Percentiles rank a stretch among this genome's conserved stretches.
phyloP scores from a whole-genome alignment of 768 basidiomycete genomes.

The Pisolithus tinctorius region DNA sequence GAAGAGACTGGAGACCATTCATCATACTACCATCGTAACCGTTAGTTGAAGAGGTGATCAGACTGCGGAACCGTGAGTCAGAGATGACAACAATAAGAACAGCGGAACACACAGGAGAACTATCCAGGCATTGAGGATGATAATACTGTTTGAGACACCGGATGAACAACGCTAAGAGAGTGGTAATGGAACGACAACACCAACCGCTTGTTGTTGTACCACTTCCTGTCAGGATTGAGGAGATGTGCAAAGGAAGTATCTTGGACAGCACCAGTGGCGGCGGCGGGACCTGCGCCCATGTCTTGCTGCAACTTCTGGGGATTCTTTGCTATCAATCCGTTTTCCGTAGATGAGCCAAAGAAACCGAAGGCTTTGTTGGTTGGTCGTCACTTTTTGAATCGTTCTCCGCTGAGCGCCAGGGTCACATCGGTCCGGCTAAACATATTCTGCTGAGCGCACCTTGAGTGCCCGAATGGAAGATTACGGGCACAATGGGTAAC shows the following conservation, averaged over 20 bases:
- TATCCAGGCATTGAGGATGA: conserved; percentile 64
- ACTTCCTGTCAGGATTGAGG: conserved; percentile 58
- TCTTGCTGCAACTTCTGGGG: neutral
- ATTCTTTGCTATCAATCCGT: no score
- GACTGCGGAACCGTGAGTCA: conserved; percentile 28
- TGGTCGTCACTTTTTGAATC: no score
- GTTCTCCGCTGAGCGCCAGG: no score
- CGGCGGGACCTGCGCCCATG: conserved; percentile 50
- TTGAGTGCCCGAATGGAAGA: no score
- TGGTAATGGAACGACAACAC: conserved; percentile 4
- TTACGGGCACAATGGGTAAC: no score
- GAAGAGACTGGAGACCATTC: conserved; percentile 69
- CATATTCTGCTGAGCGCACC: no score
- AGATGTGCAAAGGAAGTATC: conserved; percentile 43
- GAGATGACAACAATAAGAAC: neutral
- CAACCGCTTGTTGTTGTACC: conserved; percentile 76
- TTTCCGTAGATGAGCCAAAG: no score
- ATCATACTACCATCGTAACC: conserved; percentile 77
- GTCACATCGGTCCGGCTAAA: no score
- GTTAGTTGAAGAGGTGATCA: conserved; percentile 71
- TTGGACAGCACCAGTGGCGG: conserved; percentile 20
- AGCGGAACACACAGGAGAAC: conserved; percentile 45
- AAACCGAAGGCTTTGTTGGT: no score
- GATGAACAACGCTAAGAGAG: neutral
- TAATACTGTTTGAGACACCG: conserved; percentile 34